Base-by-base conservation (phyloP, 768 basidiomycete species). In the Lactarius akahatsu region DNA sequence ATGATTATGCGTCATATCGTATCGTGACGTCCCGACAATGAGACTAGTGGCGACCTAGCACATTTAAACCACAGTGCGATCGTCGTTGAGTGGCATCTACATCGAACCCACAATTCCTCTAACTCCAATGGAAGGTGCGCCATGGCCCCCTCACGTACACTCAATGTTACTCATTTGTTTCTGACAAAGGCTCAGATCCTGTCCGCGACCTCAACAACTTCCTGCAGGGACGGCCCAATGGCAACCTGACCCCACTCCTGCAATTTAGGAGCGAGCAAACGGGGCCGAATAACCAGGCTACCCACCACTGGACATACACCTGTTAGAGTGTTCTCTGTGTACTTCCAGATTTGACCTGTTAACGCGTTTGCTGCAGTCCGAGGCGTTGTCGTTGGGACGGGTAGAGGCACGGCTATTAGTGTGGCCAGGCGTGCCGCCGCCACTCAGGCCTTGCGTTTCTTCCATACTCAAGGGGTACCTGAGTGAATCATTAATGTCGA, bases 131-230 rank as follows among this genome's bases (percentile, higher is more conserved):
- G 26, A 7, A 3, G 58, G 66, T 63, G n/a, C 4, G 66, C n/a
- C 2, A 38, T n/a, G 0, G 15, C 6, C 34, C 4, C 6, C 54
- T 26, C 58, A 18, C 5, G 3, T 11, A 26, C 23, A 20, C 47
- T 30, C 28, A 30, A 30, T 30, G 28, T 30, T 3, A 30, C 28
- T 32, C 62, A 4, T 62, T 23, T 18, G 9, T 56, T 43, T 55
- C 58, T 67, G 58, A 67, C 58, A 0, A 2, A 0, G 15, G 50
- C 9, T 8, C 34, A 67, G 66, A 67, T 16, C 52, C 52, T 20
- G 20, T 63, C 15, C 62, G 50, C 10, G 66, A 63, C 0, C 41
- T 67, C 6, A 67, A 67, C 54, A 67, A 67, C 11, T 60, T 5
- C 16, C 55, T 67, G 26, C 66, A 67, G 38, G 57, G 8, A 15